Evolutionary conservation across 2,329 filamentous ascomycete genomes (phyloP).

Genomic region (Corynespora cassiicola): DNA sequence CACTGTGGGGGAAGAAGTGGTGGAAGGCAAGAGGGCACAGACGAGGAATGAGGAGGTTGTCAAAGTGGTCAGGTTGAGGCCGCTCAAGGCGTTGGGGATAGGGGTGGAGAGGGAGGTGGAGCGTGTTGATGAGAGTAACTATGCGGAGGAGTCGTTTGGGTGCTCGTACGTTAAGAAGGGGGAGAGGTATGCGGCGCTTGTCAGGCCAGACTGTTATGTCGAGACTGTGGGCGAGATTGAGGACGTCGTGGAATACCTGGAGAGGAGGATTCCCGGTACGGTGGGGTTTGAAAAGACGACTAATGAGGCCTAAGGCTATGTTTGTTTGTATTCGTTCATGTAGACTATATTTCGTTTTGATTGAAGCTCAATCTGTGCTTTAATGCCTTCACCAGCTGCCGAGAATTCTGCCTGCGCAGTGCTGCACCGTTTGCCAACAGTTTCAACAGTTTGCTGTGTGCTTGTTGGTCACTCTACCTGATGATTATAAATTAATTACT

Average conservation of each 20-base stretch:
- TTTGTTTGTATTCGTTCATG: no score
- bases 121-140: not conserved
- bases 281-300: no score
- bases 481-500: no score
- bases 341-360: no score
- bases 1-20: conserved; percentile 3
- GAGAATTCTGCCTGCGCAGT: no score
- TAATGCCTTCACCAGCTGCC: no score
- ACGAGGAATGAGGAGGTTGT: conserved; percentile 2
- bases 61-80: conserved; percentile 3
- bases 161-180: conserved; percentile 10
- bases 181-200: conserved; percentile 12
- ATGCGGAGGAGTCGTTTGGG: conserved; percentile 1
- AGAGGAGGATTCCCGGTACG: not conserved
- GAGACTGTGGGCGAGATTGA: conserved; percentile 5
- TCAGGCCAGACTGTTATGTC: conserved; percentile 18
- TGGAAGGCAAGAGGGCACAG: not conserved
- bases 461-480: no score
- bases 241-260: not conserved
- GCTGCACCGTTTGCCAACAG: no score
- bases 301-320: no score
- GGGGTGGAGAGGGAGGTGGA: not conserved
- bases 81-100: conserved; percentile 5
- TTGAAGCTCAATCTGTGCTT: no score
- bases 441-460: no score